Evolutionary conservation across 2,329 filamentous ascomycete species (phyloP), one percentile per base, ranked within the genome.

Genomic region (Fusarium scirpi): DNA sequence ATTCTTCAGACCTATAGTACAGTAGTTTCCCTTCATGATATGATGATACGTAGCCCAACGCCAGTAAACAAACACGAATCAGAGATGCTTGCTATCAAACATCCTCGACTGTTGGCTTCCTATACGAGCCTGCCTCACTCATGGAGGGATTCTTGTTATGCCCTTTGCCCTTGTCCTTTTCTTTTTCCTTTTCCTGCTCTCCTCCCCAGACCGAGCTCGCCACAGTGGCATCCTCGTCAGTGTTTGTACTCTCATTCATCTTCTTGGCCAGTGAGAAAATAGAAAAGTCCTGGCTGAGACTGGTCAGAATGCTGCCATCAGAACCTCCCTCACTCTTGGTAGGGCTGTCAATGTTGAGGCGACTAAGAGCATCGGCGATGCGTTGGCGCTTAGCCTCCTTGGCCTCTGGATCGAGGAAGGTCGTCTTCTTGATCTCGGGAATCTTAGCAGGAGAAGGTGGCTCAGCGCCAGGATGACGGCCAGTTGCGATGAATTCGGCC

Each of bases 81-180:
- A 51, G 13, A 49, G 11, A 54, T 48, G 20, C 47, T 34, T 13
- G 11, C 62, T 40, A 54, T 34, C 32, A 48, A 20, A 6, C n/a
- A 60, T 76, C 74, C 53, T 76, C 74, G 1, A 76, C 74, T 5
- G 71, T 69, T 15, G 74, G 72, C 46, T 74, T 76, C 64, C 62
- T 76, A 53, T 76, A 76, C 22, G 58, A 46, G 11, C 65, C 70
- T 15, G 62, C 56, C 11, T 76, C 71, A 27, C 70, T 70, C 22
- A 38, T 53, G 24, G 52, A 58, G 18, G 65, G 67, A 5, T 66
- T 32, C n/a, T 64, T 68, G 30, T 55, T 45, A 25, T 62, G 45
- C 4, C 22, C 18, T 20, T 32, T 60, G 5, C 65, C 32, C 47
- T 58, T 67, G 27, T 29, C 20, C 44, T 67, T 67, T 6, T 53